phyloP scores from a whole-genome alignment of 345 rosid species.

The Euphorbia lathyris region DNA sequence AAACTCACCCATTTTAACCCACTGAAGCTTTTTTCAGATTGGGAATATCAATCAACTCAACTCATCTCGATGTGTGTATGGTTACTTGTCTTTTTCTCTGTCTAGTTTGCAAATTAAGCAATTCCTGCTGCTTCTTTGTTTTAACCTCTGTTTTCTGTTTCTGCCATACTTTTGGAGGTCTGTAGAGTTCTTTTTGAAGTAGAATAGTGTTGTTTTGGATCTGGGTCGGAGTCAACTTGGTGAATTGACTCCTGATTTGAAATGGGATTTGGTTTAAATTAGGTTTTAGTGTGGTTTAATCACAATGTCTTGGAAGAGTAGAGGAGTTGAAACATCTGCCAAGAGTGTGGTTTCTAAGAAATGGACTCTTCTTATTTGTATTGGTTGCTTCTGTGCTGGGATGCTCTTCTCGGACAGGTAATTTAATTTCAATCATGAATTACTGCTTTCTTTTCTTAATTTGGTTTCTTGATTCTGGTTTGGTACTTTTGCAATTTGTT shows the following conservation, averaged over 20 bases:
- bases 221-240: constrained; percentile 39
- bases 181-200: constrained; percentile 5
- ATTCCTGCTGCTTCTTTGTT: not conserved
- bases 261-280: constrained; percentile 29
- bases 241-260: constrained; percentile 27
- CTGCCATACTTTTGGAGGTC: not conserved
- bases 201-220: constrained; percentile 28
- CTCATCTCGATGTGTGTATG: not conserved
- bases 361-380: constrained; percentile 78
- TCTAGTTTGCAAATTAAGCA: not conserved
- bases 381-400: constrained; percentile 91
- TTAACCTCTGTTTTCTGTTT: not conserved
- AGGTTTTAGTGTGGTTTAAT: not conserved
- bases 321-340: constrained; percentile 46
- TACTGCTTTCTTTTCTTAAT: not conserved
- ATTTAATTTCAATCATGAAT: not conserved
- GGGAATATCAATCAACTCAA: not conserved
- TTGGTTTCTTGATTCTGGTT: not conserved
- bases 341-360: constrained; percentile 61
- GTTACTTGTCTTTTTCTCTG: not conserved
- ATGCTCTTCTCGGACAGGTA: constrained; percentile 82
- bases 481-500: not conserved
- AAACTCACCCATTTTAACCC: not conserved
- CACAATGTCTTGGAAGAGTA: constrained; percentile 57
- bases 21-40: not conserved